These are phyloP conservation scores for Apocynum venetum DNA, from an alignment of 257 asterid species.

Conservation along the genomic window DNA sequence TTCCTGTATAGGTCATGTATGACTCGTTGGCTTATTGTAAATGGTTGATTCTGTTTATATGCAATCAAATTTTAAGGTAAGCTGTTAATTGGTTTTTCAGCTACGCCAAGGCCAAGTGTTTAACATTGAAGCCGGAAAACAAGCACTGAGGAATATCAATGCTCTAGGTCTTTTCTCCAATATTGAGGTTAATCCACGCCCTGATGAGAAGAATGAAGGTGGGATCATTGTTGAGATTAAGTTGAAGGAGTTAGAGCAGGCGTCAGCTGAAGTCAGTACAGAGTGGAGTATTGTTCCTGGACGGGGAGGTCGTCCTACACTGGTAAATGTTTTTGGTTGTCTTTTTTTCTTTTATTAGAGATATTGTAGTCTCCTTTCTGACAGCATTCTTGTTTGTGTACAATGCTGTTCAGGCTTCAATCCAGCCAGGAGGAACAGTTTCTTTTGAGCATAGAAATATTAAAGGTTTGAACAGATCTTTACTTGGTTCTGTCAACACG, in stretches of 20 bases:
- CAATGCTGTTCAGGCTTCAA: conserved; percentile 69
- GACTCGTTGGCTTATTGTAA: neutral
- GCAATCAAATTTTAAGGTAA: neutral
- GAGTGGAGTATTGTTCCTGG: conserved; percentile 99
- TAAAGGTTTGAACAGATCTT: conserved; percentile 85
- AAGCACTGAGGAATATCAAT: conserved; percentile 86
- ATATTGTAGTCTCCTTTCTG: conserved; percentile 8
- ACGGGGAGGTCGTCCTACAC: conserved; percentile 91
- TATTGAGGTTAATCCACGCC: conserved; percentile 95
- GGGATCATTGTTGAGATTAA: conserved; percentile 89
- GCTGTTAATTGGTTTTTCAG: conserved; percentile 37
- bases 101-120: conserved; percentile 85
- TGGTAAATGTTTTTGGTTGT: conserved; percentile 41
- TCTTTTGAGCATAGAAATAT: conserved; percentile 96
- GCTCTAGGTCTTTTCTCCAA: conserved; percentile 87
- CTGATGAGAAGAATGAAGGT: conserved; percentile 94
- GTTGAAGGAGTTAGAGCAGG: conserved; percentile 93
- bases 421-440: conserved; percentile 98
- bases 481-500: conserved; percentile 93
- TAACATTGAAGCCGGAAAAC: conserved; percentile 93
- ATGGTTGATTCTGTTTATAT: neutral
- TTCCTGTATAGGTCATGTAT: neutral
- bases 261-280: conserved; percentile 96
- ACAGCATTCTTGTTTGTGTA: conserved; percentile 20
- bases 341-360: neutral